Conservation (phyloP, 805 yeast species). For the Wickerhamiella qilinensis region DNA sequence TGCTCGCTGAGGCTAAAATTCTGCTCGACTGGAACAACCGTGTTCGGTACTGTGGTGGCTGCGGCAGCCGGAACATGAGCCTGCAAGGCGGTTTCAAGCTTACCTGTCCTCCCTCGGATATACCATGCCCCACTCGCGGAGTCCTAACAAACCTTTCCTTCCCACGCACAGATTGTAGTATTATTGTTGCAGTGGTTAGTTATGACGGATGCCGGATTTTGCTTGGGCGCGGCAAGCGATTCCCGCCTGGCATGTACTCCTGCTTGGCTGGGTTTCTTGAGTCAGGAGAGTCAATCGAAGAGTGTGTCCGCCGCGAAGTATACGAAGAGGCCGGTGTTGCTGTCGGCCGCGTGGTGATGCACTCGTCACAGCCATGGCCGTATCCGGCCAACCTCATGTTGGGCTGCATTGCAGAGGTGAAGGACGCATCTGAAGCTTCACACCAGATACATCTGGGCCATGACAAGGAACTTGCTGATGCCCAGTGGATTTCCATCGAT, state of each 20-base stretch:
- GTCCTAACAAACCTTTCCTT: conserved; percentile 62
- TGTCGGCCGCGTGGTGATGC: conserved; percentile 38
- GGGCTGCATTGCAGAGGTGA: conserved; percentile 77
- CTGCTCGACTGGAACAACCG: conserved; percentile 71
- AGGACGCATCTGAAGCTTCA: conserved; percentile 29
- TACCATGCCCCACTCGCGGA: conserved; percentile 24
- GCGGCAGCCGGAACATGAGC: conserved; percentile 38
- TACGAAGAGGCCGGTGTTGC: conserved; percentile 92
- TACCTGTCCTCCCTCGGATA: conserved; percentile 20
- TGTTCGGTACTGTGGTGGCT: conserved; percentile 69
- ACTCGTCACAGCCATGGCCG: conserved; percentile 93
- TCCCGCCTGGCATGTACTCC: conserved; percentile 48
- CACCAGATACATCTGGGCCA: conserved; percentile 46
- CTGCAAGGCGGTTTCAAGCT: conserved; percentile 28
- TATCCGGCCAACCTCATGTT: conserved; percentile 87
- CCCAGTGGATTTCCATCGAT: conserved; percentile 60
- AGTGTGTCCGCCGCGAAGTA: conserved; percentile 72
- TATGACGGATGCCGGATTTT: conserved; percentile 43
- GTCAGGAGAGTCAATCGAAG: conserved; percentile 84
- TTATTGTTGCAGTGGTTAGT: conserved; percentile 65
- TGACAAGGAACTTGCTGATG: conserved; percentile 76
- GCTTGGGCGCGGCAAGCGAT: conserved; percentile 54
- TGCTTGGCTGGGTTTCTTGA: conserved; percentile 94
- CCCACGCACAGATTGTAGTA: conserved; percentile 85
- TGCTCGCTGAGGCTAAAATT: conserved; percentile 70